A percentile compares a stretch with the other conserved stretches of the same genome.
Evolutionary conservation across 2,329 filamentous ascomycete species (phyloP).

Genomic region (Trichoderma atrobrunneum): DNA sequence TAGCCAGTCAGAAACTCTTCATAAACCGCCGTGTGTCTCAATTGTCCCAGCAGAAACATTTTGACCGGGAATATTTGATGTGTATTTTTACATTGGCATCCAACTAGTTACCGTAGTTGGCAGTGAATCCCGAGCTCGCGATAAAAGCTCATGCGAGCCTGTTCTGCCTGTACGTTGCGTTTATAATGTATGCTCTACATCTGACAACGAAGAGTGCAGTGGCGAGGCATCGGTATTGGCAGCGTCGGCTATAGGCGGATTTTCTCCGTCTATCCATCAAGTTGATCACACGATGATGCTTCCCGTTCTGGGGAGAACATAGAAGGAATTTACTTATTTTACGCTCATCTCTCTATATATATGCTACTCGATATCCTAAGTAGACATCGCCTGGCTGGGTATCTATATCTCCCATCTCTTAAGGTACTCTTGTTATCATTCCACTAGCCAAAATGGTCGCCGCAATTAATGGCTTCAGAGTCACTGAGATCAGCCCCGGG

Average conservation of each 20-base stretch:
- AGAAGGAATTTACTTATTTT: background rate
- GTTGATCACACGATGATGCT: background rate
- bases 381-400: background rate
- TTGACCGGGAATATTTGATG: background rate
- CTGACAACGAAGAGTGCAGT: background rate
- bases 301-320: background rate
- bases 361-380: background rate
- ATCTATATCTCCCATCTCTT: background rate
- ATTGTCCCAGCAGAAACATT: background rate
- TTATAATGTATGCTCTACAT: background rate
- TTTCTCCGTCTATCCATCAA: too few species aligned
- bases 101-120: background rate
- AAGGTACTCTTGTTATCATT: background rate
- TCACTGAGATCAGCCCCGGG: background rate
- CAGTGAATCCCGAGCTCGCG: background rate
- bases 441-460: background rate
- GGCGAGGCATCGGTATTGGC: background rate
- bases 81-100: background rate
- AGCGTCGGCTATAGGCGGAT: background rate
- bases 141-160: background rate
- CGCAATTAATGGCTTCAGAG: background rate
- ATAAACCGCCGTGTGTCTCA: background rate
- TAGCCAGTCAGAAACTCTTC: background rate
- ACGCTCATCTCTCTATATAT: background rate
- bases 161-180: background rate